Evolutionary conservation across 2,329 filamentous ascomycete species (phyloP).

Genomic region (Epicoccum sorghinum): DNA sequence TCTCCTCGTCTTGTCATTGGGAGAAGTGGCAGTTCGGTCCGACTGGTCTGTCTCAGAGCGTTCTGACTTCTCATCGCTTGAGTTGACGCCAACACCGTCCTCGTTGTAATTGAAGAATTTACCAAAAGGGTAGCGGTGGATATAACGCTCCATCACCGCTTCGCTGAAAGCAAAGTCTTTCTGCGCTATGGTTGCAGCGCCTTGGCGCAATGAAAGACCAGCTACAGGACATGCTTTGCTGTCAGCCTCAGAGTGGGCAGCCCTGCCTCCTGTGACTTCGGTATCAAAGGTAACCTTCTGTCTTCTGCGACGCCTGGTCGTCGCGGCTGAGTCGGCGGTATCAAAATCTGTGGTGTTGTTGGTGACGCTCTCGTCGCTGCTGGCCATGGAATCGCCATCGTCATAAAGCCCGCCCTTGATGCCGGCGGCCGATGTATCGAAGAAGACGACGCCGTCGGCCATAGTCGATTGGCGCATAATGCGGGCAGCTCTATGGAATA

Average conservation of each 20-base stretch:
- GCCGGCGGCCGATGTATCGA: constrained; percentile 41
- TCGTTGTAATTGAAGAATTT: constrained; percentile 47
- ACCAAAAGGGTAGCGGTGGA: constrained; percentile 40
- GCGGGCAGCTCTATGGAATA: constrained; percentile 44
- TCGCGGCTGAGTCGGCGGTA: constrained; percentile 33
- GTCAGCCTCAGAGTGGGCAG: constrained; percentile 8
- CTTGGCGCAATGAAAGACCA: constrained; percentile 30
- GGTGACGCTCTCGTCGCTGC: constrained; percentile 38
- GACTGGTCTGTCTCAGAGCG: constrained; percentile 38
- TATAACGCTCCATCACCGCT: constrained; percentile 42
- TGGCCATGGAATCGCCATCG: constrained; percentile 19
- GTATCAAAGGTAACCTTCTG: constrained; percentile 12
- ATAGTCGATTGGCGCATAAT: constrained; percentile 43
- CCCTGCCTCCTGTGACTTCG: constrained; percentile 1
- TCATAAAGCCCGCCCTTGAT: constrained; percentile 34
- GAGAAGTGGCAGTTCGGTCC: constrained; percentile 26
- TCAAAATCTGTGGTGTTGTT: constrained; percentile 41
- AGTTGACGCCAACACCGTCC: constrained; percentile 39
- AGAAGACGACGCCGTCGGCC: constrained; percentile 45
- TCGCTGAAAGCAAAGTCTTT: constrained; percentile 42
- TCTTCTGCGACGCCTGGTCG: constrained; percentile 25
- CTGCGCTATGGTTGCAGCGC: constrained; percentile 20
- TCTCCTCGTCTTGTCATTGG: constrained; percentile 18
- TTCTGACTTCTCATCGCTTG: constrained; percentile 40
- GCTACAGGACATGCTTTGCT: constrained; percentile 35